A percentile compares a stretch with the other conserved stretches of the same genome.
Evolutionary conservation across 176 grass and related monocot genomes (phyloP).

Genomic region (Carex scoparia): DNA sequence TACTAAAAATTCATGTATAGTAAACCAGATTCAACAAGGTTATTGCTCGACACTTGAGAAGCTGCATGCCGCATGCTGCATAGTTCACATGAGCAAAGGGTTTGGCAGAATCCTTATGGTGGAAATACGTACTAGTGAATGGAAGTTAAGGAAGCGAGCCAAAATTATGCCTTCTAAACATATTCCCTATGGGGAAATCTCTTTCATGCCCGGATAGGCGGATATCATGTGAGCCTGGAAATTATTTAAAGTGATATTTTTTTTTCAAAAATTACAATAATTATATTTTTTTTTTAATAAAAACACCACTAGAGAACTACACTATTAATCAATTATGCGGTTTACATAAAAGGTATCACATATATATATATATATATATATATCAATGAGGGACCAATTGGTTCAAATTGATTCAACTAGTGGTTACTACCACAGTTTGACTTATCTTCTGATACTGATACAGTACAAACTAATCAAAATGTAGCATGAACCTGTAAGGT

Average conservation of each 20-base stretch:
- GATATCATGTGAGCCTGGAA: slow-evolving; percentile 69
- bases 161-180: background rate
- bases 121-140: background rate
- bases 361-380: background rate
- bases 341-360: background rate
- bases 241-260: slow-evolving; percentile 11
- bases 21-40: too few species aligned
- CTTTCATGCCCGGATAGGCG: slow-evolving; percentile 32
- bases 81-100: too few species aligned
- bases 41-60: too few species aligned
- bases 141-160: slow-evolving; percentile 60
- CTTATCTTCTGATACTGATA: too few species aligned
- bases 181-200: slow-evolving; percentile 51
- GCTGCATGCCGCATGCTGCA: too few species aligned
- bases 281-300: background rate
- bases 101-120: too few species aligned
- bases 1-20: too few species aligned
- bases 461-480: too few species aligned
- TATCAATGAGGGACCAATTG: background rate
- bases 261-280: background rate
- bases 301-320: background rate
- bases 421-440: too few species aligned
- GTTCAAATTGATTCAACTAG: background rate
- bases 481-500: too few species aligned
- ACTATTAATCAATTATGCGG: background rate